phyloP scores from a whole-genome alignment of 1,139 yeast genomes.

The Yamadazyma membranifaciens region DNA sequence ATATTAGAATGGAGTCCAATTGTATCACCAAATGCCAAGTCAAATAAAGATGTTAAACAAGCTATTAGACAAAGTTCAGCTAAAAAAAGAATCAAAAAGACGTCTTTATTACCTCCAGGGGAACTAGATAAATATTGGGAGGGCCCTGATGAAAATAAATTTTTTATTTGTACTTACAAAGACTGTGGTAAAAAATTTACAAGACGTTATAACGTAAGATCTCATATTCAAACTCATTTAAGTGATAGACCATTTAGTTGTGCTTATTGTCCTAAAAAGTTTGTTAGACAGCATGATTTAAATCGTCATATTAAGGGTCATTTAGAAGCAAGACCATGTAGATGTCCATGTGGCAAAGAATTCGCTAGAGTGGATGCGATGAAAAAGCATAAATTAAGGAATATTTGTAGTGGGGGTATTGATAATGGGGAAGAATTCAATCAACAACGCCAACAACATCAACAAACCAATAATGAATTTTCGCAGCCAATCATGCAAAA shows the following conservation, averaged over 20 bases:
- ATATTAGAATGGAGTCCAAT: conserved; percentile 57
- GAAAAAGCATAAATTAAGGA: conserved; percentile 73
- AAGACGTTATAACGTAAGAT: conserved; percentile 88
- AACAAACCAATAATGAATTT: neutral
- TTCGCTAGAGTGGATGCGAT: conserved; percentile 90
- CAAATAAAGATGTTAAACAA: conserved; percentile 33
- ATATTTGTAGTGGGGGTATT: conserved; percentile 72
- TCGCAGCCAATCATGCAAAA: neutral
- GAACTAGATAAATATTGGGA: conserved; percentile 79
- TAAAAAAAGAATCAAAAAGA: conserved; percentile 49
- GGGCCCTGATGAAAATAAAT: conserved; percentile 72
- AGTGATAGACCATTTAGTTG: conserved; percentile 87
- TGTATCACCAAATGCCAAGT: conserved; percentile 44
- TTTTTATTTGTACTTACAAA: conserved; percentile 71
- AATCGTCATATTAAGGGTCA: conserved; percentile 90
- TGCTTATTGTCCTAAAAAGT: conserved; percentile 61
- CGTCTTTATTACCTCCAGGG: conserved; percentile 85
- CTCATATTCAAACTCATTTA: conserved; percentile 95
- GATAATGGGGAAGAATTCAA: conserved; percentile 7
- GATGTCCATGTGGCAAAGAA: conserved; percentile 89
- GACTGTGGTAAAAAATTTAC: conserved; percentile 84
- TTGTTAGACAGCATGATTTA: conserved; percentile 90
- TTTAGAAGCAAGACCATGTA: conserved; percentile 63
- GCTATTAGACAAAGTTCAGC: conserved; percentile 43
- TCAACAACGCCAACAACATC: neutral